phyloP scores from a whole-genome alignment of 163 green algal species.

The Prototheca cutis region DNA sequence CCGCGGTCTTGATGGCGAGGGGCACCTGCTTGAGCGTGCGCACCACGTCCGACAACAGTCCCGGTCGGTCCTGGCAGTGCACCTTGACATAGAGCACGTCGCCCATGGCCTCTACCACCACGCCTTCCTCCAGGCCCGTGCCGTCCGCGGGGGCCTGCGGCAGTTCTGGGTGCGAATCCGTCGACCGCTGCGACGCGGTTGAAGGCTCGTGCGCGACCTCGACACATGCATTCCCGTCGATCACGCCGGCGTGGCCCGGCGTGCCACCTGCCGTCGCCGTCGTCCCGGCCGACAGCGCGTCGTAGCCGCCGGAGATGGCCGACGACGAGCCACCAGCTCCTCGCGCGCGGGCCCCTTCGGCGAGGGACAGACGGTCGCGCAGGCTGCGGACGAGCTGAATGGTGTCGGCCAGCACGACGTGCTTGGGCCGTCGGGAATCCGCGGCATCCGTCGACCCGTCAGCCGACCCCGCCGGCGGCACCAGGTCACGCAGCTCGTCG shows the following conservation, averaged over 20 bases:
- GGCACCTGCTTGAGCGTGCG: constrained; percentile 43
- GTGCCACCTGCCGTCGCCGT: too few relatives aligned
- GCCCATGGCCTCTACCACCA: constrained; percentile 35
- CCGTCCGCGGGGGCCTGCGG: constrained; percentile 29
- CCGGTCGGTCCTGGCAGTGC: constrained; percentile 54
- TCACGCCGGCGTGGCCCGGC: too few relatives aligned
- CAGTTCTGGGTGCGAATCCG: constrained; percentile 7
- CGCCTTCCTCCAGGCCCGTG: constrained; percentile 16
- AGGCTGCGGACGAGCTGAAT: constrained; percentile 60
- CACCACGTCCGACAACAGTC: constrained; percentile 61
- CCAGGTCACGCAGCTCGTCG: constrained; percentile 67
- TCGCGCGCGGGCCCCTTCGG: neutral
- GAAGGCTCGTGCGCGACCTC: neutral
- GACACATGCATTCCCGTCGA: too few relatives aligned
- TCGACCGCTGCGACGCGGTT: too few relatives aligned
- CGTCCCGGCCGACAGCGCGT: neutral
- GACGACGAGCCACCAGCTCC: neutral
- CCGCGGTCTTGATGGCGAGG: constrained; percentile 62
- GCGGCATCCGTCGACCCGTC: neutral
- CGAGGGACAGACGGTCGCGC: neutral
- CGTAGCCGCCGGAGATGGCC: constrained; percentile 1
- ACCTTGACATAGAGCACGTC: constrained; percentile 51
- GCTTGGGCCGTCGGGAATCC: constrained; percentile 56
- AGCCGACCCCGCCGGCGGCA: constrained; percentile 33
- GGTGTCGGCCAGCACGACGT: constrained; percentile 70